These are phyloP conservation scores for Phyllostachys edulis DNA, from an alignment of 176 grass and related monocot species.

Conservation along the genomic window DNA sequence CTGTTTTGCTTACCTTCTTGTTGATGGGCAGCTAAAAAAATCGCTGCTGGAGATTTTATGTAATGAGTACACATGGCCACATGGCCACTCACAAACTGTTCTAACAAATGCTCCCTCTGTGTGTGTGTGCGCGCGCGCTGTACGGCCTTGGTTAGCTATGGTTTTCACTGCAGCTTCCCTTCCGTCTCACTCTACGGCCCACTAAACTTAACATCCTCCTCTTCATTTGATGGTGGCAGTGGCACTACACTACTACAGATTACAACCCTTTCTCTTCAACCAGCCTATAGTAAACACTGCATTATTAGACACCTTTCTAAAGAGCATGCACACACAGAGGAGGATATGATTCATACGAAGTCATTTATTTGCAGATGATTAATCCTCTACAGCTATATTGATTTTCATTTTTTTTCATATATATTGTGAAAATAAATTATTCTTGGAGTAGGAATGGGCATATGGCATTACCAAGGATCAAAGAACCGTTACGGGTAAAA, in stretches of 20 bases:
- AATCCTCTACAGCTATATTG: neutral
- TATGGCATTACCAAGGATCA: neutral
- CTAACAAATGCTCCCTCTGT: neutral
- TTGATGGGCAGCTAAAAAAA: neutral
- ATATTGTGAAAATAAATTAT: slow-evolving; percentile 11
- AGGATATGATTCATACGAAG: neutral
- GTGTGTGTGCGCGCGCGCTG: neutral
- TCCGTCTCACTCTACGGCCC: neutral
- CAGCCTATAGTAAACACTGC: neutral
- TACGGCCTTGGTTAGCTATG: neutral
- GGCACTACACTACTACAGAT: slow-evolving; percentile 4
- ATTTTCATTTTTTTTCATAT: neutral
- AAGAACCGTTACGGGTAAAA: too few relatives aligned
- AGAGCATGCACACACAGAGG: neutral
- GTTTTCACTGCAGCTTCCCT: neutral
- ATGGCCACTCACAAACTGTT: neutral
- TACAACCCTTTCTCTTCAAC: neutral
- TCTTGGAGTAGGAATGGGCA: neutral
- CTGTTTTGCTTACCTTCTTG: neutral
- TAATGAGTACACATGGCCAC: neutral
- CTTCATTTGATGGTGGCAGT: neutral
- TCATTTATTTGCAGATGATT: neutral
- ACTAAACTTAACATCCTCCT: neutral
- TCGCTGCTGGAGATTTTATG: neutral
- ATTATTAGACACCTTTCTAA: neutral